phyloP scores from a whole-genome alignment of 108 stramenopile genomes.

The Fistulifera pelliculosa region DNA sequence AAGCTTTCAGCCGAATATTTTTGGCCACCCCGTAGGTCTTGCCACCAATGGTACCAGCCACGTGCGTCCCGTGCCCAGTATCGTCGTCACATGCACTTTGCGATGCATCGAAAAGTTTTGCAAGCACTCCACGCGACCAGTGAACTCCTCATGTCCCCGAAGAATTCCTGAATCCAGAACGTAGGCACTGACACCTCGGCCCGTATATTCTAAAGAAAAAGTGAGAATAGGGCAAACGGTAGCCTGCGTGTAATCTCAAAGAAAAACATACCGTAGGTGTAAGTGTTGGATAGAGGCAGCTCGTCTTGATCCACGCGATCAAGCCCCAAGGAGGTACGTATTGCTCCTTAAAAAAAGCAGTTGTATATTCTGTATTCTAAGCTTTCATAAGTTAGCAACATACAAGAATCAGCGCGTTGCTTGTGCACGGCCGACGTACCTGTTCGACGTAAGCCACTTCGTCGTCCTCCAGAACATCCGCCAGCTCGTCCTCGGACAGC shows the following conservation, averaged over 20 bases:
- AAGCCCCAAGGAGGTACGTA: constrained; percentile 2
- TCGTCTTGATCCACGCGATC: constrained; percentile 2
- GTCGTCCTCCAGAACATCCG: too few species aligned
- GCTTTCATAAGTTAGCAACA: too few species aligned
- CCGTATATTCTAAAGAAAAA: too few species aligned
- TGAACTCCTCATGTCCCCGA: neutral
- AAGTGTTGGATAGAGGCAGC: neutral
- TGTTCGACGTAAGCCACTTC: too few species aligned
- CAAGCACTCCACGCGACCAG: neutral
- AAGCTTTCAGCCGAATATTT: constrained; percentile 18
- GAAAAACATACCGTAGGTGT: neutral
- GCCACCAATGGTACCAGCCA: constrained; percentile 41
- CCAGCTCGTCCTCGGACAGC: too few species aligned
- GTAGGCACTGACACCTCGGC: neutral
- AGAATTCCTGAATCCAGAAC: constrained; percentile 2
- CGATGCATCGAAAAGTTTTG: neutral
- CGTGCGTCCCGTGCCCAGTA: constrained; percentile 36
- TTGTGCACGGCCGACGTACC: too few species aligned
- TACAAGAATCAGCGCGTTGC: too few species aligned
- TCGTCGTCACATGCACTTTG: constrained; percentile 11
- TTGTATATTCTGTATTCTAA: too few species aligned
- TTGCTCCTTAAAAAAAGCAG: too few species aligned
- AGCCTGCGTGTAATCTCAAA: too few species aligned
- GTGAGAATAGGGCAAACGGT: too few species aligned
- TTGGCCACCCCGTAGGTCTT: neutral